These are phyloP conservation scores for Leccinellum luteum DNA, from an alignment of 768 basidiomycete genomes.

Conservation along the genomic window DNA sequence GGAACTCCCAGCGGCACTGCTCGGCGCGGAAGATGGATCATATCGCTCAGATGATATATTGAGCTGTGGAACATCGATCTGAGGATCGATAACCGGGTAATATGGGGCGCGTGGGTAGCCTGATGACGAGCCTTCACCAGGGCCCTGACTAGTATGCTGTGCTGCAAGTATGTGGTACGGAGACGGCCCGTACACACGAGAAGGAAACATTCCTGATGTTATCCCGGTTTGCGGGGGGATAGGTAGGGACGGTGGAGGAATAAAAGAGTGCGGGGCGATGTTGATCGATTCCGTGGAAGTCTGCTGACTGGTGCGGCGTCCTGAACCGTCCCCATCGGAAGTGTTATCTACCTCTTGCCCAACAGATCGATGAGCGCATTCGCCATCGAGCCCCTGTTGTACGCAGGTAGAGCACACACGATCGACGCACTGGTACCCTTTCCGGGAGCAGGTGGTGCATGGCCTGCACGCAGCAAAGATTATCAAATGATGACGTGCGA, in stretches of 20 bases:
- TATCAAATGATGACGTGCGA: constrained; percentile 1
- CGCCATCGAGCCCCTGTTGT: constrained; percentile 42
- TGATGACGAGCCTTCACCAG: constrained; percentile 25
- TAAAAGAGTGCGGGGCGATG: constrained; percentile 13
- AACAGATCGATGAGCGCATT: constrained; percentile 43
- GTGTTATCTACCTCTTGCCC: constrained; percentile 17
- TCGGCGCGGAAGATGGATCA: constrained; percentile 22
- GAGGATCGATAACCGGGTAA: constrained; percentile 42
- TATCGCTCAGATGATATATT: constrained; percentile 36
- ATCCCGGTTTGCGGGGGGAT: constrained; percentile 20
- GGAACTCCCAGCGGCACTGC: constrained; percentile 3
- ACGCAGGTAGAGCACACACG: constrained; percentile 45
- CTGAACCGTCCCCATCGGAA: constrained; percentile 26
- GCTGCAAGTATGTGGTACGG: constrained; percentile 28
- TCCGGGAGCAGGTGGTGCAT: constrained; percentile 48
- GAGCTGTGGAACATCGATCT: constrained; percentile 29
- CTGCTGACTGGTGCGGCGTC: constrained; percentile 1
- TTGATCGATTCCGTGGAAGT: not conserved
- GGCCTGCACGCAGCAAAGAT: constrained; percentile 36
- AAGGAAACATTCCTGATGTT: constrained; percentile 18
- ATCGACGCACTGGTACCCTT: constrained; percentile 52
- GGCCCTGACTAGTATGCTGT: constrained; percentile 19
- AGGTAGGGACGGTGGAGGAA: constrained; percentile 10
- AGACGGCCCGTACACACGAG: constrained; percentile 28
- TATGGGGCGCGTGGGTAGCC: constrained; percentile 30